Conservation (phyloP, 805 yeast species). For the Pichia cephalocereana region DNA sequence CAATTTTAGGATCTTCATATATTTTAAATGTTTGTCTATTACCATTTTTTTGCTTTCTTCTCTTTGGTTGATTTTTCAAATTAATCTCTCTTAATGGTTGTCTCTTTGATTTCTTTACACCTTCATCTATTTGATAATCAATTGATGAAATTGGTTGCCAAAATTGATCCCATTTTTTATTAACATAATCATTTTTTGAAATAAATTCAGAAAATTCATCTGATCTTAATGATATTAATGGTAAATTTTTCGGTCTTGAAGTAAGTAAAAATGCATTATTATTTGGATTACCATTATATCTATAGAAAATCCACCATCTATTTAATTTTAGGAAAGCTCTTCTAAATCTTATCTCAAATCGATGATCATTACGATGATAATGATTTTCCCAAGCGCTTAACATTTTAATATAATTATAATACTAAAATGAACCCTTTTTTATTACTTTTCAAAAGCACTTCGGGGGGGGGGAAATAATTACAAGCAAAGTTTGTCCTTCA, state of each 20-base stretch:
- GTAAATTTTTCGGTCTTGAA: slow-evolving; percentile 18
- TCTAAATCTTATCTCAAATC: slow-evolving; percentile 2
- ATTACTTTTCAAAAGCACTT: not conserved
- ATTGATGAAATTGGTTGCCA: not conserved
- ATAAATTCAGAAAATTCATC: slow-evolving; percentile 14
- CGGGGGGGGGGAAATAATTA: not conserved
- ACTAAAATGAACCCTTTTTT: too few relatives aligned
- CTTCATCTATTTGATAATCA: not conserved
- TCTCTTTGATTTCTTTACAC: not conserved
- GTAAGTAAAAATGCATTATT: slow-evolving; percentile 17
- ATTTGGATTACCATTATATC: slow-evolving; percentile 15
- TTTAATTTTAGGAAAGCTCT: slow-evolving; percentile 16
- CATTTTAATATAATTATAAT: not conserved
- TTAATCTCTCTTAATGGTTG: not conserved
- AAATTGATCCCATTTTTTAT: not conserved
- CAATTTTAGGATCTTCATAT: slow-evolving; percentile 20
- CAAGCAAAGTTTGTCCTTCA: not conserved
- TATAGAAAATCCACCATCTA: slow-evolving; percentile 21
- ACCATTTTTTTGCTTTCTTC: not conserved
- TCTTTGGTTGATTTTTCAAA: not conserved
- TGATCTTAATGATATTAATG: slow-evolving; percentile 21
- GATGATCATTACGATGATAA: not conserved
- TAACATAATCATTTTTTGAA: not conserved
- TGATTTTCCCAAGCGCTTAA: slow-evolving; percentile 1
- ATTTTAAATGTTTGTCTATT: not conserved